These are phyloP conservation scores for Phytophthora nicotianae DNA, from an alignment of 352 stramenopile genomes.

Conservation along the genomic window DNA sequence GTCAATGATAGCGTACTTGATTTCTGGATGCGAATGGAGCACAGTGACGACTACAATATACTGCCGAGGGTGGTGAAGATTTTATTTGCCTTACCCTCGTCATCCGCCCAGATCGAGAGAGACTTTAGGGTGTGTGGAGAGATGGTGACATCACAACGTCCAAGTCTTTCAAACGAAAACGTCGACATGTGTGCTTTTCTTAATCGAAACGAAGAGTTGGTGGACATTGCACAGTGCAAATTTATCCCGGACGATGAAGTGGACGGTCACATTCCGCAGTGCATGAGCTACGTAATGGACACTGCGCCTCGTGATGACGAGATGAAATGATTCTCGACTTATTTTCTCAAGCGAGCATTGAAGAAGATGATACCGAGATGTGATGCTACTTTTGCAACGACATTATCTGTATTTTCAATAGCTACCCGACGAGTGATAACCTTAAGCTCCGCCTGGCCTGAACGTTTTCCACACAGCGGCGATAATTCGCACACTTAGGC, in stretches of 20 bases:
- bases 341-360: too few species aligned
- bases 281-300: too few species aligned
- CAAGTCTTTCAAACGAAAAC: not conserved
- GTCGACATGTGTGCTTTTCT: not conserved
- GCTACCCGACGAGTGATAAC: not conserved
- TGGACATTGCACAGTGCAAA: not conserved
- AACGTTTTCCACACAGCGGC: not conserved
- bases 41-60: conserved; percentile 1
- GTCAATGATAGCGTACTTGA: not conserved
- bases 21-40: conserved; percentile 2
- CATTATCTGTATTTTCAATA: too few species aligned
- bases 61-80: not conserved
- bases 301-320: too few species aligned
- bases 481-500: too few species aligned
- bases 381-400: too few species aligned
- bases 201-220: not conserved
- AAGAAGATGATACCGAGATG: too few species aligned
- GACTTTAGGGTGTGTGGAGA: not conserved
- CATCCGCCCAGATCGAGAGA: conserved; percentile 1
- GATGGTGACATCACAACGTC: not conserved
- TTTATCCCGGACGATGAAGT: not conserved
- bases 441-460: not conserved
- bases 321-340: too few species aligned
- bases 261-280: not conserved
- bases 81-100: not conserved